phyloP scores from a whole-genome alignment of 345 rosid genomes.

The Moricandia moricandioides region DNA sequence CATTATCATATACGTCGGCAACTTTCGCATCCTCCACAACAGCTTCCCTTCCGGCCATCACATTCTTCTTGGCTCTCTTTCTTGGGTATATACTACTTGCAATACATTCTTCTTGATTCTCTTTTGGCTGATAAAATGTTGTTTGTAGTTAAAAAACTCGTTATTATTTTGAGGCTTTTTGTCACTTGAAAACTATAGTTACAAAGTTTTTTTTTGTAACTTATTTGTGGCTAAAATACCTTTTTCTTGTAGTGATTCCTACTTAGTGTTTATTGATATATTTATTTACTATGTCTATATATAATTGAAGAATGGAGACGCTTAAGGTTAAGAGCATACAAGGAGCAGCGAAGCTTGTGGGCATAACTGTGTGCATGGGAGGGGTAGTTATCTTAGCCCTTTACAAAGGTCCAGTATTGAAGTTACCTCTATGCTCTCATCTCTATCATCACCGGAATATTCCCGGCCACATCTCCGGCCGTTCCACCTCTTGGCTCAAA shows the following conservation, averaged over 20 bases:
- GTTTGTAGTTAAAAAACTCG: too few species aligned
- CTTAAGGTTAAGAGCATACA: conserved; percentile 52
- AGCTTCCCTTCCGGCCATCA: conserved; percentile 81
- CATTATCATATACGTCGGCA: conserved; percentile 69
- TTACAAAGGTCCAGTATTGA: conserved; percentile 66
- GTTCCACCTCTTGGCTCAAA: conserved; percentile 62
- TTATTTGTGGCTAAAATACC: too few species aligned
- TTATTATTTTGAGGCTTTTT: too few species aligned
- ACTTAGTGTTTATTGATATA: not conserved
- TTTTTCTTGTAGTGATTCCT: not conserved
- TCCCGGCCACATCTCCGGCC: conserved; percentile 40
- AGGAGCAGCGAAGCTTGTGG: conserved; percentile 69
- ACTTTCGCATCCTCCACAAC: conserved; percentile 87
- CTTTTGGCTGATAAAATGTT: not conserved
- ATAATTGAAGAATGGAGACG: conserved; percentile 55
- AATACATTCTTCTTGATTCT: conserved; percentile 66
- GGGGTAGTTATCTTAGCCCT: conserved; percentile 70
- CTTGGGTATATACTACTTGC: conserved; percentile 49
- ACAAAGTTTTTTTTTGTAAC: too few species aligned
- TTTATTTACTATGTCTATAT: not conserved
- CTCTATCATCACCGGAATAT: conserved; percentile 27
- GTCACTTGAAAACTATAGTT: too few species aligned
- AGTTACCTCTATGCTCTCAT: conserved; percentile 41
- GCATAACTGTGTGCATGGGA: conserved; percentile 58
- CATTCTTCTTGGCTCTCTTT: conserved; percentile 80